These are phyloP conservation scores for Cladosporium sp. DNA, from an alignment of 2,329 filamentous ascomycete species.

Conservation along the genomic window DNA sequence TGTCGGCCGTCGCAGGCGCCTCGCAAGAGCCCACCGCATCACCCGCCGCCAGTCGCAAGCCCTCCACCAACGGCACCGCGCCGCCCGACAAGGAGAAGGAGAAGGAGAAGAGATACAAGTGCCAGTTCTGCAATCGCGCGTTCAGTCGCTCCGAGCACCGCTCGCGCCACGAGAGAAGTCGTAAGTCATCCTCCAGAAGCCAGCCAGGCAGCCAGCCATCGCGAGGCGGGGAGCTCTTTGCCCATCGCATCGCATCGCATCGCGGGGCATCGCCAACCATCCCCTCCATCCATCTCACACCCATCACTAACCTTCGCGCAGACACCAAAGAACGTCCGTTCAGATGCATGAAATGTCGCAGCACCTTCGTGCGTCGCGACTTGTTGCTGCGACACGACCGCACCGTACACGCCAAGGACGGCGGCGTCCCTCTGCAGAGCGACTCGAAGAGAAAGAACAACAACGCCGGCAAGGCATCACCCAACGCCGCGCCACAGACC, in stretches of 20 bases:
- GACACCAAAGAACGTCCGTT: constrained; percentile 99
- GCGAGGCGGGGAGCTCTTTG: constrained; percentile 20
- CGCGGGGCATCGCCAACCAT: constrained; percentile 24
- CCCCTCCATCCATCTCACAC: not conserved
- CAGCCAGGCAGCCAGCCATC: constrained; percentile 15
- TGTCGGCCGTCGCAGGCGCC: constrained; percentile 36
- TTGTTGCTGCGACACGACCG: constrained; percentile 94
- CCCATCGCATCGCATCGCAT: constrained; percentile 26
- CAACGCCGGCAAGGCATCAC: constrained; percentile 33
- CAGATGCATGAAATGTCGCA: constrained; percentile 97
- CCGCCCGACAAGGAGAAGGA: constrained; percentile 25
- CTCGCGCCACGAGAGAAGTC: constrained; percentile 93
- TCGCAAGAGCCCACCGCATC: constrained; percentile 64
- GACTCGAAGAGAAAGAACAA: constrained; percentile 77
- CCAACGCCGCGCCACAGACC: constrained; percentile 58
- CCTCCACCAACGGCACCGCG: constrained; percentile 24
- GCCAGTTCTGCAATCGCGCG: constrained; percentile 95
- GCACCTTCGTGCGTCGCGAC: constrained; percentile 97
- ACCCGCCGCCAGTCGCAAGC: constrained; percentile 50
- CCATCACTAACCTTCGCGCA: constrained; percentile 42
- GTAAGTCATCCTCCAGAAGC: constrained; percentile 63
- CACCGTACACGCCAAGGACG: constrained; percentile 97
- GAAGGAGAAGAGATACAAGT: constrained; percentile 96
- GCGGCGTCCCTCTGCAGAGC: constrained; percentile 87
- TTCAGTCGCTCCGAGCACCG: constrained; percentile 97